Conservation (phyloP, 106 monocot species). For the Alisma plantagoaquatica region DNA sequence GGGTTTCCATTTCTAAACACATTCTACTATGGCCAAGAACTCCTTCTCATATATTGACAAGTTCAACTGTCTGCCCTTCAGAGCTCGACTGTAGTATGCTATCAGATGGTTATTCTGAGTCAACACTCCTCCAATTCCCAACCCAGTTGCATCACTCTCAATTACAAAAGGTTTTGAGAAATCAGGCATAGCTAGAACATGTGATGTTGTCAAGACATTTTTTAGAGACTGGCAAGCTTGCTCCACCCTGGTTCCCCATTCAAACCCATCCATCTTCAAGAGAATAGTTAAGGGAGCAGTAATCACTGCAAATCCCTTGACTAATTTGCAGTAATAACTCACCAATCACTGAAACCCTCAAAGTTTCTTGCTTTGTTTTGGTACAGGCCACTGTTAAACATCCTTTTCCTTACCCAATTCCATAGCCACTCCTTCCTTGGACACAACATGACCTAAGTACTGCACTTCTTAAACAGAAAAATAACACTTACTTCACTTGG, state of each 20-base stretch:
- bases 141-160: neutral
- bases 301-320: neutral
- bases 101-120: neutral
- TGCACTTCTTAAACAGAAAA: neutral
- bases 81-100: neutral
- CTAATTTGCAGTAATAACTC: neutral
- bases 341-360: neutral
- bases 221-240: neutral
- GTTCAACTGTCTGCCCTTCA: neutral
- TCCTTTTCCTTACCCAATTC: neutral
- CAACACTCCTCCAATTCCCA: neutral
- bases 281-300: neutral
- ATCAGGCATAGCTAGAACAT: neutral
- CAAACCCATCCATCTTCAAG: neutral
- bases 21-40: neutral
- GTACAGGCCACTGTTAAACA: neutral
- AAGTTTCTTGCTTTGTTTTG: neutral
- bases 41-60: conserved; percentile 6
- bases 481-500: neutral
- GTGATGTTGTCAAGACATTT: neutral
- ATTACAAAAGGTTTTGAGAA: neutral
- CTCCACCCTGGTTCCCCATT: neutral
- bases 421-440: neutral
- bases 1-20: conserved; percentile 1
- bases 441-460: conserved; percentile 2